These are phyloP conservation scores for Lepidopterella palustris DNA, from an alignment of 495 filamentous ascomycete genomes.

Conservation along the genomic window DNA sequence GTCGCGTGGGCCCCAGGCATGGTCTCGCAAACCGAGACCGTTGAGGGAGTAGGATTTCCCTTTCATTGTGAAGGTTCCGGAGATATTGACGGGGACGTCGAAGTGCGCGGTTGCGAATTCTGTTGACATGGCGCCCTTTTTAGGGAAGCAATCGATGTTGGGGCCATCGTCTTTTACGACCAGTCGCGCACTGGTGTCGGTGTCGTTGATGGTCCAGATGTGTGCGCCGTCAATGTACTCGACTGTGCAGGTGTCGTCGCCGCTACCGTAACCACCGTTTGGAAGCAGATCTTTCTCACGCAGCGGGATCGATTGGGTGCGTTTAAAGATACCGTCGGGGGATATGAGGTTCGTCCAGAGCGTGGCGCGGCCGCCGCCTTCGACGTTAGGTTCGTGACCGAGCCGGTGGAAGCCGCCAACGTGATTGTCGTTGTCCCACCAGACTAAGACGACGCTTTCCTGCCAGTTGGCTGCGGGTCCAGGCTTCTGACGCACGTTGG, in stretches of 20 bases:
- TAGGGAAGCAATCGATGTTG: slow-evolving; percentile 1
- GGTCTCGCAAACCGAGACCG: neutral
- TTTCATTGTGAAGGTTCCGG: neutral
- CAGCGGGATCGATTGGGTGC: neutral
- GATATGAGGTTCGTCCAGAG: slow-evolving; percentile 1
- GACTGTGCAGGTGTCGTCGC: neutral
- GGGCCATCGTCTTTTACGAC: neutral
- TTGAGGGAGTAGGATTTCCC: neutral
- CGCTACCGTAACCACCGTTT: neutral
- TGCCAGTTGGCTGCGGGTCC: neutral
- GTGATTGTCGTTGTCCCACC: neutral
- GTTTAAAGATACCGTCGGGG: slow-evolving; percentile 1
- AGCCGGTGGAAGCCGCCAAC: slow-evolving; percentile 2
- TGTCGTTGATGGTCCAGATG: slow-evolving; percentile 2
- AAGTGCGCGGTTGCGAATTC: slow-evolving; percentile 2
- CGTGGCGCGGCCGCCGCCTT: neutral
- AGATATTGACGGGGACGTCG: neutral
- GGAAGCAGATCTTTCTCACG: slow-evolving; percentile 1
- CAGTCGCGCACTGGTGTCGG: neutral
- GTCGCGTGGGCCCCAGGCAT: neutral
- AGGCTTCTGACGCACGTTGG: neutral
- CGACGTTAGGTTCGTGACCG: neutral
- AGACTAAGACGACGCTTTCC: neutral
- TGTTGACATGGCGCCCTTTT: slow-evolving; percentile 1
- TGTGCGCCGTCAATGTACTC: neutral